A percentile compares a stretch with the other conserved stretches of the same genome.
These are phyloP conservation scores for Rhynchosporium agropyri DNA, from an alignment of 2,329 filamentous ascomycete genomes.

Conservation along the genomic window DNA sequence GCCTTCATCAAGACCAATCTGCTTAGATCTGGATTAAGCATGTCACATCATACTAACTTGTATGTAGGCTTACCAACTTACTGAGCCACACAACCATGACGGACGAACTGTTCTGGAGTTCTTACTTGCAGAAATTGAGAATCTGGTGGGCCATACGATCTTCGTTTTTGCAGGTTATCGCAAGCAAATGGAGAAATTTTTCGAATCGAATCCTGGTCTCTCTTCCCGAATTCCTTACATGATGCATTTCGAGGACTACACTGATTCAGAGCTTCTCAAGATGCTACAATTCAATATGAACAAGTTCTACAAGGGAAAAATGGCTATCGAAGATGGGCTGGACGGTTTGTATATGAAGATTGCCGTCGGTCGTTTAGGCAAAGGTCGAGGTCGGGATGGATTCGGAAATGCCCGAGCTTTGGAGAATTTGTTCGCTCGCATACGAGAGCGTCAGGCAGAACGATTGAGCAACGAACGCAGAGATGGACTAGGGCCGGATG, in stretches of 20 bases:
- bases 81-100: conserved; percentile 57
- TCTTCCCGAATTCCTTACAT: conserved; percentile 67
- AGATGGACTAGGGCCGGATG: conserved; percentile 49
- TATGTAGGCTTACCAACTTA: conserved; percentile 69
- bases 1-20: too few relatives aligned
- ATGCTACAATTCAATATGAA: conserved; percentile 62
- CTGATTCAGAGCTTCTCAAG: conserved; percentile 61
- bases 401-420: conserved; percentile 75
- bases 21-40: neutral
- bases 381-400: conserved; percentile 62
- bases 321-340: conserved; percentile 62
- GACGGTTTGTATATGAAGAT: conserved; percentile 67
- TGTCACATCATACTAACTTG: neutral
- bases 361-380: conserved; percentile 61
- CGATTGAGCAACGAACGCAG: conserved; percentile 55
- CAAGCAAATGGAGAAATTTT: conserved; percentile 76
- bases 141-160: conserved; percentile 67
- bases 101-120: conserved; percentile 69
- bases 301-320: conserved; percentile 54
- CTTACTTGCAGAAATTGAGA: conserved; percentile 73
- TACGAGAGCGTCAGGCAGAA: conserved; percentile 60
- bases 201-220: conserved; percentile 72
- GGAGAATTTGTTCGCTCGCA: conserved; percentile 60
- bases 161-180: conserved; percentile 75
- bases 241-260: conserved; percentile 71